These are phyloP conservation scores for Penicillium sp. DNA, from an alignment of 2,329 filamentous ascomycete species.

Conservation along the genomic window DNA sequence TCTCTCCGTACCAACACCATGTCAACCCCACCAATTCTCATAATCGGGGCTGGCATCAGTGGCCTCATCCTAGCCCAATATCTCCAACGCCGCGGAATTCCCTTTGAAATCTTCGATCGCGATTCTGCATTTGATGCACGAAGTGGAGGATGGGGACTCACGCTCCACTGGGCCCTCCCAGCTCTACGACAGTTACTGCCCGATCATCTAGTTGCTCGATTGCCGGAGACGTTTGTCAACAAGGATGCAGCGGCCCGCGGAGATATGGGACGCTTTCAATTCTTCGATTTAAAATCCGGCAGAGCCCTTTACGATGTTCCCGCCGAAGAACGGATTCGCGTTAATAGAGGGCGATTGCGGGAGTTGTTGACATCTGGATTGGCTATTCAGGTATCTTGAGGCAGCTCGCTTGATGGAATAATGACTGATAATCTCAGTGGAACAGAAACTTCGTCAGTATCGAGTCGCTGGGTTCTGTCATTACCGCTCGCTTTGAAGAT, in stretches of 20 bases:
- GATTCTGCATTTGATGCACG: slow-evolving; percentile 48
- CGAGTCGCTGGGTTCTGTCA: slow-evolving; percentile 33
- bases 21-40: slow-evolving; percentile 38
- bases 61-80: slow-evolving; percentile 45
- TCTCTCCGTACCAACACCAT: slow-evolving; percentile 3
- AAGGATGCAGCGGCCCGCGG: slow-evolving; percentile 51
- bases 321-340: slow-evolving; percentile 49
- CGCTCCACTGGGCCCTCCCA: slow-evolving; percentile 62
- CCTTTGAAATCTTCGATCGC: slow-evolving; percentile 43
- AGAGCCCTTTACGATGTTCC: slow-evolving; percentile 48
- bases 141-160: slow-evolving; percentile 62
- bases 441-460: slow-evolving; percentile 38
- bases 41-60: slow-evolving; percentile 45
- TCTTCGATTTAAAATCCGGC: slow-evolving; percentile 57
- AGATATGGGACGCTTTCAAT: slow-evolving; percentile 52
- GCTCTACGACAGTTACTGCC: slow-evolving; percentile 55
- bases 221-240: slow-evolving; percentile 57
- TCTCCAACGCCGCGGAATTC: slow-evolving; percentile 34
- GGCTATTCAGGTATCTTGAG: slow-evolving; percentile 44
- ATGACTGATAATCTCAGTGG: slow-evolving; percentile 29
- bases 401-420: too few relatives aligned
- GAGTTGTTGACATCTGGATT: slow-evolving; percentile 48
- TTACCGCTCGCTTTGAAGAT: slow-evolving; percentile 51
- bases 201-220: slow-evolving; percentile 43
- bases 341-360: slow-evolving; percentile 50